A percentile compares a stretch with the other conserved stretches of the same genome.
Evolutionary conservation across 2,329 filamentous ascomycete genomes (phyloP).

Genomic region (Fusarium sp.): DNA sequence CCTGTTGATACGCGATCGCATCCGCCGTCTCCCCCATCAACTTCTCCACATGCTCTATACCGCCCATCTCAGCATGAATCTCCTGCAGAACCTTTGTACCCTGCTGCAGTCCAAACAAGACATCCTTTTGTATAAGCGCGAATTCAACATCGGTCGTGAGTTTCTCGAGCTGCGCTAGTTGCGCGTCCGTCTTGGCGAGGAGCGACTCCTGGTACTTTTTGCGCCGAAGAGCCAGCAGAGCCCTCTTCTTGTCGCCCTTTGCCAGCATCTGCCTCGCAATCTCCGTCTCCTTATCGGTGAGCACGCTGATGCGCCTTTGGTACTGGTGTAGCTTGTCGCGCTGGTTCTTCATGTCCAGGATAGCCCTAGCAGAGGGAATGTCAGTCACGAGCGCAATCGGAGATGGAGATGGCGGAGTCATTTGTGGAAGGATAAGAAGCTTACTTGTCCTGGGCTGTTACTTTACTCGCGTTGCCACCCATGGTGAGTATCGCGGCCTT

Average conservation of each 20-base stretch:
- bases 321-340: slow-evolving; percentile 98
- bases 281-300: slow-evolving; percentile 88
- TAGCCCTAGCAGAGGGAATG: slow-evolving; percentile 73
- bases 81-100: slow-evolving; percentile 89
- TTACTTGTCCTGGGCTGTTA: slow-evolving; percentile 86
- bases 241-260: slow-evolving; percentile 81
- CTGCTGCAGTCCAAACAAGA: slow-evolving; percentile 91
- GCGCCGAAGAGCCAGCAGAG: slow-evolving; percentile 87
- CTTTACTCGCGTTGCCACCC: slow-evolving; percentile 68
- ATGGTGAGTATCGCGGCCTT: slow-evolving; percentile 51
- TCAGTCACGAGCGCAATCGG: slow-evolving; percentile 34
- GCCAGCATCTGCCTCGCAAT: slow-evolving; percentile 87
- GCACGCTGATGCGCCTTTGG: slow-evolving; percentile 86
- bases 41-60: slow-evolving; percentile 93
- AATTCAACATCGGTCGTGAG: slow-evolving; percentile 93
- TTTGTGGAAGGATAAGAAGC: slow-evolving; percentile 43
- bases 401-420: slow-evolving; percentile 24
- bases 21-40: slow-evolving; percentile 93
- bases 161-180: slow-evolving; percentile 93
- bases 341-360: slow-evolving; percentile 97
- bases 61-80: slow-evolving; percentile 96
- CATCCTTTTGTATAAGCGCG: slow-evolving; percentile 95
- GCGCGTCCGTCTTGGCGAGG: slow-evolving; percentile 87
- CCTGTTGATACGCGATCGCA: slow-evolving; percentile 90
- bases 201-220: slow-evolving; percentile 98